Percentiles rank a stretch among this genome's conserved stretches.
Evolutionary conservation across 768 basidiomycete genomes (phyloP).

Genomic region (Pleurotus cornucopiae): DNA sequence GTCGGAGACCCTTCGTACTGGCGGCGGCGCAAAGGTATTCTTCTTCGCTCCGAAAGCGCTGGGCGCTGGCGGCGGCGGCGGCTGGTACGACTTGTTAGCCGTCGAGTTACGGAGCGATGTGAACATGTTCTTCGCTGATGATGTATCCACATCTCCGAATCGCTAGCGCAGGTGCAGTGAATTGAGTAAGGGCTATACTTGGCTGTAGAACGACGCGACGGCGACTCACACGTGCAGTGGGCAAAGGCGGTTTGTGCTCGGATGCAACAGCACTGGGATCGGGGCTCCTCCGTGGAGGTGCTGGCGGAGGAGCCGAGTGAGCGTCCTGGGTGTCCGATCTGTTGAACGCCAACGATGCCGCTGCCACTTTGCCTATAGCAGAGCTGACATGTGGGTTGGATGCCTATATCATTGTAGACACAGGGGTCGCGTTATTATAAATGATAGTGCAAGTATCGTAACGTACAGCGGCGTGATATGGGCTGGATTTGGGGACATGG

Average conservation of each 20-base stretch:
- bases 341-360: constrained; percentile 44
- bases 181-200: no score
- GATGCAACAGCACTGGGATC: constrained; percentile 10
- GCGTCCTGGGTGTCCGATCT: constrained; percentile 20
- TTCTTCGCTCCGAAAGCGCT: constrained; percentile 39
- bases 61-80: constrained; percentile 27
- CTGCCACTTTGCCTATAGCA: constrained; percentile 53
- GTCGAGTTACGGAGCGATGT: constrained; percentile 41
- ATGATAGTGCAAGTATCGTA: background rate
- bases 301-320: constrained; percentile 18
- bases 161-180: constrained; percentile 29
- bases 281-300: constrained; percentile 14
- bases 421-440: background rate
- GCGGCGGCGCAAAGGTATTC: constrained; percentile 50
- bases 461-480: constrained; percentile 32
- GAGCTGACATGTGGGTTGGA: constrained; percentile 35
- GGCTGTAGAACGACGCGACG: constrained; percentile 5
- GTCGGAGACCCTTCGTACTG: constrained; percentile 31
- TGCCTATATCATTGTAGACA: constrained; percentile 19
- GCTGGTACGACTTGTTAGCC: constrained; percentile 27
- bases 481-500: constrained; percentile 27
- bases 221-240: constrained; percentile 19
- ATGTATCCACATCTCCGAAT: constrained; percentile 56
- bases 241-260: constrained; percentile 23
- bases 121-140: constrained; percentile 42